Evolutionary conservation across 2,329 filamentous ascomycete species (phyloP).

Genomic region (Ciborinia camelliae): DNA sequence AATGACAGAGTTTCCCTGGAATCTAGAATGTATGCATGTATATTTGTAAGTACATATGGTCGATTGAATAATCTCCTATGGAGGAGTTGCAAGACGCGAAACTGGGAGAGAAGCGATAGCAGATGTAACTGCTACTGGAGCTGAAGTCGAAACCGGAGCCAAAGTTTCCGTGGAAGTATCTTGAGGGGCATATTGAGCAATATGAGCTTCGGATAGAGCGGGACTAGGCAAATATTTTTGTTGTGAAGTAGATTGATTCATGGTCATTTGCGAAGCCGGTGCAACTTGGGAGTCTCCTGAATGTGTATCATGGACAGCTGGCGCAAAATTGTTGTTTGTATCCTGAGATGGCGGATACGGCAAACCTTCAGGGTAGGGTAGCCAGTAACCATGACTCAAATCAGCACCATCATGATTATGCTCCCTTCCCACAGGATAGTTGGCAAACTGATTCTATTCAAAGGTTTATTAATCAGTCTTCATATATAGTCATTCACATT

Average conservation of each 20-base stretch:
- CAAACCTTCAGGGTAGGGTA: not conserved
- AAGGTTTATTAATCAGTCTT: not conserved
- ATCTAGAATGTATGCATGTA: not conserved
- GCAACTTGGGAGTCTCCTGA: not conserved
- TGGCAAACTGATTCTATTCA: not conserved
- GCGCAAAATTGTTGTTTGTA: not conserved
- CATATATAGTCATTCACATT: slow-evolving; percentile 6
- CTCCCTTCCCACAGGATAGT: not conserved
- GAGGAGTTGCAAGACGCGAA: slow-evolving; percentile 9
- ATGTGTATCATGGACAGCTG: not conserved
- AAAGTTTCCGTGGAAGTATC: no score
- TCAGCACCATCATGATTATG: not conserved
- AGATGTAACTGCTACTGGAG: not conserved
- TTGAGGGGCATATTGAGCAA: slow-evolving; percentile 4
- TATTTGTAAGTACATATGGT: slow-evolving; percentile 1
- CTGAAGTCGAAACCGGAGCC: not conserved
- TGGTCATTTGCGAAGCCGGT: not conserved
- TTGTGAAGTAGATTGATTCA: not conserved
- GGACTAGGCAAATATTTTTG: slow-evolving; percentile 2
- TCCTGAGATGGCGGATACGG: not conserved
- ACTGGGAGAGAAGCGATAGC: not conserved
- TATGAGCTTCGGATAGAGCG: slow-evolving; percentile 1
- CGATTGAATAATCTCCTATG: not conserved
- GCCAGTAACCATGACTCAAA: not conserved
- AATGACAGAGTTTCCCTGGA: not conserved